Percentiles rank a stretch among this genome's conserved stretches.
Evolutionary conservation across 2,329 filamentous ascomycete genomes (phyloP).

Genomic region (Fusarium sp.): DNA sequence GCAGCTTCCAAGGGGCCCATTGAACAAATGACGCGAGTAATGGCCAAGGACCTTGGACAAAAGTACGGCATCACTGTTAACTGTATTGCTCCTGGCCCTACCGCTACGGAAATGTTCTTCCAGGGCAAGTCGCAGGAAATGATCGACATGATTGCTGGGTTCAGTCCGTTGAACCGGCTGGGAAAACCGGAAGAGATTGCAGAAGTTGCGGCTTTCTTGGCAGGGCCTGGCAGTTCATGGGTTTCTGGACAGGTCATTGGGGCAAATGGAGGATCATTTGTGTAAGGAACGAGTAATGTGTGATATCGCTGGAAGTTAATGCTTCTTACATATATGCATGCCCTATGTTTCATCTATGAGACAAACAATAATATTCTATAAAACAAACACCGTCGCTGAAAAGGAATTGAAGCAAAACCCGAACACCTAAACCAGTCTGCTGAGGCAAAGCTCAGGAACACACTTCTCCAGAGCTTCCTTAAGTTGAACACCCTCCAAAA

Average conservation of each 20-base stretch:
- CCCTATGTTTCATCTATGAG: accelerated
- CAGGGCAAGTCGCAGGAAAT: constrained; percentile 13
- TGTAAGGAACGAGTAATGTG: background rate
- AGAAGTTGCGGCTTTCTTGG: constrained; percentile 1
- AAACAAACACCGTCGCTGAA: accelerated
- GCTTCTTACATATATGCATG: background rate
- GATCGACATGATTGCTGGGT: background rate
- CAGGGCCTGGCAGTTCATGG: constrained; percentile 10
- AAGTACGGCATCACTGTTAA: constrained; percentile 15
- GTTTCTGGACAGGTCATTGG: constrained; percentile 14
- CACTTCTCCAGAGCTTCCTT: background rate
- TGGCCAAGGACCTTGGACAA: constrained; percentile 11
- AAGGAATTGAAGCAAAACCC: background rate
- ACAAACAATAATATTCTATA: background rate
- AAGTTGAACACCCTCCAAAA: background rate
- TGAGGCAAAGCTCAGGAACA: background rate
- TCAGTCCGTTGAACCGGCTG: background rate
- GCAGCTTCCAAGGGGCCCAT: constrained; percentile 9
- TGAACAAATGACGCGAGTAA: constrained; percentile 14
- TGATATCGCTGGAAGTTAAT: background rate
- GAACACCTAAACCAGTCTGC: background rate
- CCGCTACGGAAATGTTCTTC: constrained; percentile 16
- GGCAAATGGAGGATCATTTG: constrained; percentile 15
- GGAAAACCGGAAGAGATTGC: constrained; percentile 10
- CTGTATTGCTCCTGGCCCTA: constrained; percentile 8